phyloP scores from a whole-genome alignment of 331 rosid genomes.

The Arachis monticola region DNA sequence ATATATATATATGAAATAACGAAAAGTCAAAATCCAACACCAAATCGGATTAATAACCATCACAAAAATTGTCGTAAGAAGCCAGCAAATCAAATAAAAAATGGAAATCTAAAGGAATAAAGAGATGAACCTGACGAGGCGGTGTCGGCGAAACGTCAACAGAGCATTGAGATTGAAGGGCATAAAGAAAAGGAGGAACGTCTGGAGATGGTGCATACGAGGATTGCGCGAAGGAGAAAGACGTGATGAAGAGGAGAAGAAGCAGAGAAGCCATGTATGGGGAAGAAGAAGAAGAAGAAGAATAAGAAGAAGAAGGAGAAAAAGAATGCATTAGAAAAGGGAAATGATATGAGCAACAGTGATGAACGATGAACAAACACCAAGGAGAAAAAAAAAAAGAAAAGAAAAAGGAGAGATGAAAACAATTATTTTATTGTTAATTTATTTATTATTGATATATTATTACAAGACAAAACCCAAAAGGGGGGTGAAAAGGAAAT shows the following conservation, averaged over 20 bases:
- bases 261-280: conserved; percentile 48
- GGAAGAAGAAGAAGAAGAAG: conserved; percentile 17
- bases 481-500: background rate
- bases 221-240: conserved; percentile 40
- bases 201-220: conserved; percentile 39
- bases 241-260: conserved; percentile 42
- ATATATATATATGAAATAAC: conserved; percentile 24
- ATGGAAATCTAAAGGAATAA: background rate
- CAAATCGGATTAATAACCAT: conserved; percentile 19
- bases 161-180: conserved; percentile 77
- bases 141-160: conserved; percentile 48
- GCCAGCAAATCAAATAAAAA: background rate
- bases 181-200: conserved; percentile 46
- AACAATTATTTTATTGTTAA: no score
- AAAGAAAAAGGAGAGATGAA: background rate
- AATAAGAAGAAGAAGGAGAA: conserved; percentile 24
- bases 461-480: background rate
- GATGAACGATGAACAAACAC: background rate
- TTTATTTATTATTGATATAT: no score
- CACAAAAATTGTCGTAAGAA: background rate
- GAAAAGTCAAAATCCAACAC: background rate
- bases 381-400: background rate
- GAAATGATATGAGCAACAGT: conserved; percentile 1
- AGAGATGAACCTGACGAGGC: conserved; percentile 61
- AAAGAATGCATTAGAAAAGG: background rate